A percentile compares a stretch with the other conserved stretches of the same genome.
phyloP scores from a whole-genome alignment of 148 eudicot genomes.

The Nyssa sinensis region DNA sequence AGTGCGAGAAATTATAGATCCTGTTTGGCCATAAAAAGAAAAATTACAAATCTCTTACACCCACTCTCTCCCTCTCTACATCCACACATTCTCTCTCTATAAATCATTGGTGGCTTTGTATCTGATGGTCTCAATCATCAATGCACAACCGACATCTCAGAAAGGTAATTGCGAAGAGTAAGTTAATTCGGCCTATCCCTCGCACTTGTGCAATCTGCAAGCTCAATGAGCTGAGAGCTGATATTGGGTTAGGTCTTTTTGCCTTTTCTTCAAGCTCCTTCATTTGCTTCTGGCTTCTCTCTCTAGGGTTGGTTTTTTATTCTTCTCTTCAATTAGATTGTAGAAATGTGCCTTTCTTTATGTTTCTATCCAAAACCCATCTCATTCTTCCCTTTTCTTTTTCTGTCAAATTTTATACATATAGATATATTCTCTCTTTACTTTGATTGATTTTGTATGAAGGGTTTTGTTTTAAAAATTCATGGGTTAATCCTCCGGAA shows the following conservation, averaged over 20 bases:
- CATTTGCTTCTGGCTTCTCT: constrained; percentile 1
- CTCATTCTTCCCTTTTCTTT: not conserved
- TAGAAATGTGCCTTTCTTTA: not conserved
- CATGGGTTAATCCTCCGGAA: too few relatives aligned
- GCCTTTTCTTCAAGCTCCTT: not conserved
- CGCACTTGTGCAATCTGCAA: not conserved
- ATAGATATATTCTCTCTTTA: not conserved
- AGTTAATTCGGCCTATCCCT: too few relatives aligned
- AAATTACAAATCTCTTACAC: not conserved
- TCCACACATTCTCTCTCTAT: constrained; percentile 5
- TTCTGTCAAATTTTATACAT: too few relatives aligned
- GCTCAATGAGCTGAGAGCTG: constrained; percentile 4
- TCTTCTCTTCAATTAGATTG: not conserved
- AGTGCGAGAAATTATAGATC: not conserved
- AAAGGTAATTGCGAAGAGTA: not conserved
- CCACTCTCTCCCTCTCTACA: not conserved
- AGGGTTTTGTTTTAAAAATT: too few relatives aligned
- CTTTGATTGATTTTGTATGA: too few relatives aligned
- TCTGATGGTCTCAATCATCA: constrained; percentile 4
- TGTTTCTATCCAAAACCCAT: not conserved
- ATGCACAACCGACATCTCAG: not conserved
- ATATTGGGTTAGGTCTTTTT: constrained; percentile 3
- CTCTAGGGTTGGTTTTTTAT: constrained; percentile 9
- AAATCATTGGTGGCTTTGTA: constrained; percentile 15
- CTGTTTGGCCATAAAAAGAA: constrained; percentile 16